These are phyloP conservation scores for Alternaria dauci DNA, from an alignment of 2,329 filamentous ascomycete species.

Conservation along the genomic window DNA sequence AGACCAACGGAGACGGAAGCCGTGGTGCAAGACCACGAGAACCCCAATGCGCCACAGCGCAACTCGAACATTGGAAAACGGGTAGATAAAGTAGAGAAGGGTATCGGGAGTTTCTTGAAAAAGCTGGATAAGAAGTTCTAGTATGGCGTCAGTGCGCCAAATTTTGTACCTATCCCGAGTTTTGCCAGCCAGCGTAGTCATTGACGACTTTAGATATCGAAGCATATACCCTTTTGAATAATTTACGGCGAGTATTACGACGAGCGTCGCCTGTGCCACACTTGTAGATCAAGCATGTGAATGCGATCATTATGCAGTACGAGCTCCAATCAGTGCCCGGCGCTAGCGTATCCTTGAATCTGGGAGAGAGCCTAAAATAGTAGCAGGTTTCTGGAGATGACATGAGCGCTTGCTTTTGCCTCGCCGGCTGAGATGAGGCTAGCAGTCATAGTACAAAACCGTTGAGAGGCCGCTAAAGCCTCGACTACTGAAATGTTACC, in stretches of 20 bases:
- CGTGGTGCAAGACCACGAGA: constrained; percentile 28
- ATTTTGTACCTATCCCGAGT: constrained; percentile 11
- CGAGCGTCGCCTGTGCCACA: constrained; percentile 9
- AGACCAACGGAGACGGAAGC: constrained; percentile 71
- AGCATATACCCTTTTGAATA: background rate
- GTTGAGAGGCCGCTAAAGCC: background rate
- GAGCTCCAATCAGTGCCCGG: constrained; percentile 23
- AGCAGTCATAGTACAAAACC: background rate
- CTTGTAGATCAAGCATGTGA: constrained; percentile 16
- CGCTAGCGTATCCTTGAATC: constrained; percentile 27
- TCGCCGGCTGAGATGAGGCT: constrained; percentile 26
- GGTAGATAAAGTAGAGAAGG: constrained; percentile 72
- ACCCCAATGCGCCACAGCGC: constrained; percentile 29
- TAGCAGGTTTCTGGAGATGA: constrained; percentile 30
- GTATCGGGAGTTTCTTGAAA: constrained; percentile 75
- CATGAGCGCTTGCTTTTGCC: constrained; percentile 16
- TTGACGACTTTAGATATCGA: constrained; percentile 2
- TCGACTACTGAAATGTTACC: background rate
- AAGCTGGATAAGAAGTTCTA: constrained; percentile 78
- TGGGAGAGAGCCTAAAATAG: constrained; percentile 31
- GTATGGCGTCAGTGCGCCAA: background rate
- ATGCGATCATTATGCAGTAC: constrained; percentile 21
- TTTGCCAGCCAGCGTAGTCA: constrained; percentile 25
- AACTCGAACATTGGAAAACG: constrained; percentile 69
- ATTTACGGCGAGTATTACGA: background rate